Evolutionary conservation across 78 protist species (phyloP).

Genomic region (Bigelowiella natans): DNA sequence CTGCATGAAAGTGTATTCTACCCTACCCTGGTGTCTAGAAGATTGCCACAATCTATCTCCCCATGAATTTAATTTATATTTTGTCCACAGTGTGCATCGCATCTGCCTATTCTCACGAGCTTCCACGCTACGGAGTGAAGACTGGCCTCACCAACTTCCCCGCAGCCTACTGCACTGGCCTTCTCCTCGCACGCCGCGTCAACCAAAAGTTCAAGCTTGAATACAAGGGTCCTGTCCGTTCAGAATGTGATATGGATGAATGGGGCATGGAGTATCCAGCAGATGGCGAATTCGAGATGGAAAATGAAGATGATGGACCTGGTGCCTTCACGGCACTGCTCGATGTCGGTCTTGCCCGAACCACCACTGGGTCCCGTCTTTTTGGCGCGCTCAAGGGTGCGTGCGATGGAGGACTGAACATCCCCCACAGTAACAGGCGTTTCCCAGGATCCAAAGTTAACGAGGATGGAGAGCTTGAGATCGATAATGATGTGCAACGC

Average conservation of each 20-base stretch:
- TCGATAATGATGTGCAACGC: conserved; percentile 70
- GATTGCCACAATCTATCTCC: too few species aligned
- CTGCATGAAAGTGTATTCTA: too few species aligned
- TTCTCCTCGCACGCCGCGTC: conserved; percentile 91
- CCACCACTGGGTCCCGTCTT: conserved; percentile 89
- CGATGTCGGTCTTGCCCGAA: conserved; percentile 74
- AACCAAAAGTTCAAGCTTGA: conserved; percentile 71
- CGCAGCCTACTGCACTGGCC: conserved; percentile 70
- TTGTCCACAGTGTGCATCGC: conserved; percentile 46
- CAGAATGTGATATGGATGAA: conserved; percentile 43
- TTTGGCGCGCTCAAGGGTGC: conserved; percentile 89
- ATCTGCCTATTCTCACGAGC: conserved; percentile 89
- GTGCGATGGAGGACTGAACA: conserved; percentile 90
- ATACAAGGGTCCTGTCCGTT: not conserved
- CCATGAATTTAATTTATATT: too few species aligned
- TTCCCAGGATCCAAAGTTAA: conserved; percentile 2
- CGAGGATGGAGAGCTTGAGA: conserved; percentile 59
- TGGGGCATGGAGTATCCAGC: conserved; percentile 43
- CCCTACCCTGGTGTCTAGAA: too few species aligned
- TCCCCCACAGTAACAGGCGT: conserved; percentile 76
- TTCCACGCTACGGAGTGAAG: conserved; percentile 75
- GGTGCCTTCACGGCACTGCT: not conserved
- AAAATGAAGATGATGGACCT: not conserved
- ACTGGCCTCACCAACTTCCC: conserved; percentile 93
- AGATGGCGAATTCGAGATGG: conserved; percentile 33